Base-by-base conservation (phyloP, 352 stramenopile genomes). In the Pythium brachiatum region DNA sequence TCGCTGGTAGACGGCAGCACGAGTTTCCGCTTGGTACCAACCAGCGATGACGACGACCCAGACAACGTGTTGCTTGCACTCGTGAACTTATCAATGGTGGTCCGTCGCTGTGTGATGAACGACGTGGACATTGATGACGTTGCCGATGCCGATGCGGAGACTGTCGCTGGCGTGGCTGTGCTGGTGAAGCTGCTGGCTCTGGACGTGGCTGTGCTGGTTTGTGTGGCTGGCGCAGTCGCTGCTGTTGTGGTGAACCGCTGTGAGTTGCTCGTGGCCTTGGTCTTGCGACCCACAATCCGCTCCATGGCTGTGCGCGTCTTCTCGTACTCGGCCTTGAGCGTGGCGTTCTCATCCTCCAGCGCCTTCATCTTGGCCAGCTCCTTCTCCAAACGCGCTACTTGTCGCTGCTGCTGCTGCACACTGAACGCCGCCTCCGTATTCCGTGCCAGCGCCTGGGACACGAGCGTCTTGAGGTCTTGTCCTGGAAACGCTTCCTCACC, bases 221-320 rank as follows among this genome's bases (percentile, higher is more conserved):
- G 55, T 13, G 44, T 39, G 31, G 31, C 29, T 20, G 46, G 9
- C 13, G 26, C 27, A 18, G 39, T 25, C 2, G 34, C 16, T 18
- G 48, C 5, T 6, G 26, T 18, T 12, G 3, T 25, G 9, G 23
- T 21, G 20, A 57, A 69, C 7, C 52, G 57, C 12, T 61, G 55
- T 0, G 36, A 56, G 44, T 67, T 64, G 43, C 34, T 47, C 25
- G 38, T 62, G 36, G 53, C 44, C 36, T 68, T 70, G 52, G 56
- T 64, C 62, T 64, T 70, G 13, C 74, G 74, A 29, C 66, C 53
- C 9, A 72, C 70, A 13, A 88, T 88, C 0, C 80, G 79, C 50
- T 90, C 81, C 82, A 91, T 89, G 1, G 78, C 70, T 58, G 80
- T 61, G 55, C 84, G 83, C 7, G 78, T 74, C 55, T 79, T 81